phyloP scores from a whole-genome alignment of 202 grass and related monocot species.

The Carex arenaria region DNA sequence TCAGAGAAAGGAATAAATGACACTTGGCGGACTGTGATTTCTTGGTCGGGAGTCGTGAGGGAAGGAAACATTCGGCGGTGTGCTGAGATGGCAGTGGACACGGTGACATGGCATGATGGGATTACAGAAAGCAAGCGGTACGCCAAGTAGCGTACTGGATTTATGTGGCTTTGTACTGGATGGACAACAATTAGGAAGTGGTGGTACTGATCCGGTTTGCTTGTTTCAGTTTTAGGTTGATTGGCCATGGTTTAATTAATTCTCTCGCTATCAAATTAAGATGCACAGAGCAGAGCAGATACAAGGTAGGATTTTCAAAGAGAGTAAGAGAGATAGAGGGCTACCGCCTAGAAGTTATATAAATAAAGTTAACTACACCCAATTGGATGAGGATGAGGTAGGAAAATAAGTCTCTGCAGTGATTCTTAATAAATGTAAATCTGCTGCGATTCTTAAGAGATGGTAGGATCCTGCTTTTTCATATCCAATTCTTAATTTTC shows the following conservation, averaged over 20 bases:
- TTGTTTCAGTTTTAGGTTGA: background rate
- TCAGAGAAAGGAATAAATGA: slow-evolving; percentile 37
- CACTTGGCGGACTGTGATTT: slow-evolving; percentile 17
- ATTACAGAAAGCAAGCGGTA: slow-evolving; percentile 18
- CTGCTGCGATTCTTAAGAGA: too few relatives aligned
- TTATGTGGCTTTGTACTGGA: slow-evolving; percentile 35
- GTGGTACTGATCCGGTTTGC: background rate
- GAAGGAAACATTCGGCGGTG: slow-evolving; percentile 35
- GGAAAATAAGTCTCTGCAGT: background rate
- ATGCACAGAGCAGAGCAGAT: background rate
- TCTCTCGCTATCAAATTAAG: background rate
- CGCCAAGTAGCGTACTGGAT: slow-evolving; percentile 2
- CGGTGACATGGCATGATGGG: slow-evolving; percentile 18
- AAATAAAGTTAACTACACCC: background rate
- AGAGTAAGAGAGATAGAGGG: background rate
- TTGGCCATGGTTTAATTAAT: background rate
- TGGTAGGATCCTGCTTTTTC: too few relatives aligned
- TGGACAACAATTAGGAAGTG: slow-evolving; percentile 44
- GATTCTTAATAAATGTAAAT: too few relatives aligned
- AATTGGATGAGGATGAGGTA: background rate
- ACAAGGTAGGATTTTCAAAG: background rate
- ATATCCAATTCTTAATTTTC: too few relatives aligned
- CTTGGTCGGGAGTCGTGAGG: background rate
- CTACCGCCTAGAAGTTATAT: too few relatives aligned
- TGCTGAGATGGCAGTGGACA: slow-evolving; percentile 18